Conservation (phyloP, 306 rosid species). For the Pyrus pyrifolia region DNA sequence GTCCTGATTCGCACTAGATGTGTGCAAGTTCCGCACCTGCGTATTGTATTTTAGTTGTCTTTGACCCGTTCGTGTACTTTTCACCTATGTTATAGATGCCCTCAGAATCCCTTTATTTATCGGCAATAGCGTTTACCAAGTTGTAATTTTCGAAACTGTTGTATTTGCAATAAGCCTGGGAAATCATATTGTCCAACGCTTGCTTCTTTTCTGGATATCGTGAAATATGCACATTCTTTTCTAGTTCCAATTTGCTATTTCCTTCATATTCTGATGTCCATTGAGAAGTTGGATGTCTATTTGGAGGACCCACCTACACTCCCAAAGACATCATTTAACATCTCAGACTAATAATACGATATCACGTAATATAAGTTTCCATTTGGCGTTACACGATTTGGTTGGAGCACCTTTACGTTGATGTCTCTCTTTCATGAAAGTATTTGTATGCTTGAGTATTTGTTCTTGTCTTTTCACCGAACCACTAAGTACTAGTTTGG, state of each 20-base stretch:
- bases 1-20: conserved; percentile 38
- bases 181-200: not conserved
- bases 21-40: conserved; percentile 3
- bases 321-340: too few species aligned
- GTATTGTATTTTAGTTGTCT: not conserved
- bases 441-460: too few species aligned
- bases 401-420: not conserved
- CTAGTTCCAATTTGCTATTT: not conserved
- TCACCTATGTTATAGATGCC: conserved; percentile 1
- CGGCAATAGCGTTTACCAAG: conserved; percentile 15
- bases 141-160: conserved; percentile 31
- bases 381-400: not conserved
- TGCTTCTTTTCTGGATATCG: not conserved
- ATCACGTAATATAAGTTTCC: too few species aligned
- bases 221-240: not conserved
- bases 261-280: not conserved
- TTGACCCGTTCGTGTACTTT: conserved; percentile 14
- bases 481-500: not conserved
- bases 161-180: conserved; percentile 20
- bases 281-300: too few species aligned
- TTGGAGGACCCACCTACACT: too few species aligned
- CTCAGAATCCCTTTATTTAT: not conserved
- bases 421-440: too few species aligned
- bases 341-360: too few species aligned
- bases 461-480: not conserved